Evolutionary conservation across 2,329 filamentous ascomycete species (phyloP), one percentile per base, ranked within the genome.

Genomic region (Sporothrix humicola): DNA sequence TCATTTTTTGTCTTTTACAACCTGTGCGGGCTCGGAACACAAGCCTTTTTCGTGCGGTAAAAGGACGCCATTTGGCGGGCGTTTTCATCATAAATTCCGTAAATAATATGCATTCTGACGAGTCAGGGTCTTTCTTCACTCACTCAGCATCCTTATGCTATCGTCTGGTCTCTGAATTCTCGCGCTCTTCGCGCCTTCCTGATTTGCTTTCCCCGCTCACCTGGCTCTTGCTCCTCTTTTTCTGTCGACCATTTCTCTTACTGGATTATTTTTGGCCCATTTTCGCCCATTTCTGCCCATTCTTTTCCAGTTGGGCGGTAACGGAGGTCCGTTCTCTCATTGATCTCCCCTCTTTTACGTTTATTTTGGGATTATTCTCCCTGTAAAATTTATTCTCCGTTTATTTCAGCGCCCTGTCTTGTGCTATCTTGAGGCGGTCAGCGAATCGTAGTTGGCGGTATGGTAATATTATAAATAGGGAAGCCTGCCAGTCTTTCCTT

Each of bases 391-490:
- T 69, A 15, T 59, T 59, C 42, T 72, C 56, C 69, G 23, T 61
- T 63, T 71, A 61, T 54, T 69, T 69, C 69, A 37, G 42, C 70
- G 54, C 42, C 44, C 23, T 44, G 17, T 13, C 23, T 37, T n/a
- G 54, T 37, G 54, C 54, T 71, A 31, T 61, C 44, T 13, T 50
- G 63, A 50, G 63, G 73, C 73, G 73, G 73, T 74, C 73, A 74
- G 46, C 69, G 56, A 65, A 48, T 54, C n/a, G 50, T 23, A 20
- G 12, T 9, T n/a, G 17, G 50, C 20, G n/a, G 31, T 68, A 42
- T 46, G 6, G 61, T 37, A 70, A 56, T 37, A 54, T 71, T 73
- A 73, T 73, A 73, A 69, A 73, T 69, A 63, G 54, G 10, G 31
- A 56, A 7, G 8, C 50, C 66, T 17, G 31, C n/a, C 10, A 44